Conservation (phyloP, 352 stramenopile species). For the Globisporangium cylindrosporum region DNA sequence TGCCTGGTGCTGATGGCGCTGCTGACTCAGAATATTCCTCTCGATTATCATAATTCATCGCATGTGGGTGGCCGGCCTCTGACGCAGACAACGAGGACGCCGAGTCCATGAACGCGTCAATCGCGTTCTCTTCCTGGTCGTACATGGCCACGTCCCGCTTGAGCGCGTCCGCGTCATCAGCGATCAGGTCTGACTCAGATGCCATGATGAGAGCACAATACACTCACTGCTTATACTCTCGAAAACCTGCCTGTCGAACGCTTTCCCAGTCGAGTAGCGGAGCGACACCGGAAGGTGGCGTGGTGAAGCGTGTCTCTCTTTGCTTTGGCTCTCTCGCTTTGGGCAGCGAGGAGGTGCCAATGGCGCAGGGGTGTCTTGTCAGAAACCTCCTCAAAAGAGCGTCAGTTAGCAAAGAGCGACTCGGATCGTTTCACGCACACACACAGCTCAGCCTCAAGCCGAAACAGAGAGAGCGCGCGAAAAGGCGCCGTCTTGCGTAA, state of each 20-base stretch:
- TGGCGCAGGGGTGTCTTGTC: not conserved
- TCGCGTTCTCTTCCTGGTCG: slow-evolving; percentile 8
- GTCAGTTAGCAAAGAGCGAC: not conserved
- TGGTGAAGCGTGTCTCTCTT: not conserved
- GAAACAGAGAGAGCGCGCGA: not conserved
- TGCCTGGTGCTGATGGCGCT: slow-evolving; percentile 5
- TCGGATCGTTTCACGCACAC: not conserved
- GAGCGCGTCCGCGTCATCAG: slow-evolving; percentile 1
- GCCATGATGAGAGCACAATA: not conserved
- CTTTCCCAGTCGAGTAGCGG: too few relatives aligned
- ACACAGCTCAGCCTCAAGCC: not conserved
- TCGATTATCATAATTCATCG: not conserved
- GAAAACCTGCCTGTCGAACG: too few relatives aligned
- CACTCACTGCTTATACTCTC: too few relatives aligned
- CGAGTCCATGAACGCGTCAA: slow-evolving; percentile 10
- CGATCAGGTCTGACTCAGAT: not conserved
- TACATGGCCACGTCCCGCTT: not conserved
- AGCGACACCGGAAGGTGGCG: not conserved
- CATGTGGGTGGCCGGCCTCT: not conserved
- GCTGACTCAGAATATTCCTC: not conserved
- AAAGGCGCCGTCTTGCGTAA: not conserved
- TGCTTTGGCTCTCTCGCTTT: not conserved
- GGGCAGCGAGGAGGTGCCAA: not conserved
- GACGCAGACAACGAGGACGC: slow-evolving; percentile 4
- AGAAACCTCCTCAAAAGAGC: not conserved